A percentile compares a stretch with the other conserved stretches of the same genome.
Evolutionary conservation across 371 early-diverging fungal species (phyloP).

Genomic region (Mucor saturninus): DNA sequence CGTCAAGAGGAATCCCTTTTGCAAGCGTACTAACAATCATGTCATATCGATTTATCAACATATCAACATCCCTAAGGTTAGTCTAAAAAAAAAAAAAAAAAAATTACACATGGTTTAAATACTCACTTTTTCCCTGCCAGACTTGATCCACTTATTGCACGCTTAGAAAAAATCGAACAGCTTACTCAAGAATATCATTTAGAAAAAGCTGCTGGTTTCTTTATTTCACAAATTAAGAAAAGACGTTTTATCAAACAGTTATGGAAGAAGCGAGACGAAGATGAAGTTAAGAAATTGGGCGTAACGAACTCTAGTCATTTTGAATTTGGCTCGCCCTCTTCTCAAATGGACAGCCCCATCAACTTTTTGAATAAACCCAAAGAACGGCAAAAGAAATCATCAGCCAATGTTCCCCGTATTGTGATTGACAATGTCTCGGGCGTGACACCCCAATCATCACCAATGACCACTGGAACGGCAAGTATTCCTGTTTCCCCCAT

Average conservation of each 20-base stretch:
- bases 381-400: slow-evolving; percentile 12
- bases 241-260: slow-evolving; percentile 43
- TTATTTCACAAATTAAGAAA: slow-evolving; percentile 44
- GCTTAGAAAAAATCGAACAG: slow-evolving; percentile 49
- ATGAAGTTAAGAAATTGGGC: slow-evolving; percentile 41
- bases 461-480: slow-evolving; percentile 9
- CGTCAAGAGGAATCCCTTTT: slow-evolving; percentile 58
- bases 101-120: too few species aligned
- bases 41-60: slow-evolving; percentile 57
- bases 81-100: slow-evolving; percentile 1
- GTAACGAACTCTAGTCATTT: slow-evolving; percentile 21
- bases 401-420: slow-evolving; percentile 39
- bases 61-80: slow-evolving; percentile 58
- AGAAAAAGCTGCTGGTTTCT: slow-evolving; percentile 52
- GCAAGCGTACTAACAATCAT: slow-evolving; percentile 57
- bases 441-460: slow-evolving; percentile 13
- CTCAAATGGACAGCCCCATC: slow-evolving; percentile 8
- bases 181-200: slow-evolving; percentile 46
- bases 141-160: slow-evolving; percentile 43
- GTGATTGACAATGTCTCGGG: slow-evolving; percentile 38
- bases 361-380: slow-evolving; percentile 8
- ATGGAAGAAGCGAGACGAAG: slow-evolving; percentile 53
- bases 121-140: slow-evolving; percentile 16
- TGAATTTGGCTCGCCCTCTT: slow-evolving; percentile 9
- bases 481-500: slow-evolving; percentile 40